Conservation (phyloP, 2,329 filamentous ascomycete genomes). For the Sporothrix brasiliensis region DNA sequence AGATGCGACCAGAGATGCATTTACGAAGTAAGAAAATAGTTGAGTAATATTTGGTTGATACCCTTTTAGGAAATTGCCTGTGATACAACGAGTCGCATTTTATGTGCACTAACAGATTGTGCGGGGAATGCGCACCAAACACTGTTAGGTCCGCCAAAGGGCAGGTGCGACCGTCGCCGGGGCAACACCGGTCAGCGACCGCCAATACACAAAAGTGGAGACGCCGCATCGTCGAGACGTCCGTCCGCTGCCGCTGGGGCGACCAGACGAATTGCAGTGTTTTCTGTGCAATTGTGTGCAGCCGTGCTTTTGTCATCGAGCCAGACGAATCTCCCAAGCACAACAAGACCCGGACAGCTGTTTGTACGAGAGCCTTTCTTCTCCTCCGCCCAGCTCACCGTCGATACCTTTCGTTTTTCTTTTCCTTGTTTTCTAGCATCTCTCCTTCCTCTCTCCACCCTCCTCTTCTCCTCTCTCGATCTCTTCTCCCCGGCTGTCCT, state of each 20-base stretch:
- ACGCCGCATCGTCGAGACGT: slow-evolving; percentile 12
- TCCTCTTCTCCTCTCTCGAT: not conserved
- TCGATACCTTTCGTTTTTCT: not conserved
- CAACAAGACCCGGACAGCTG: slow-evolving; percentile 5
- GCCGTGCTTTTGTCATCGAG: slow-evolving; percentile 11
- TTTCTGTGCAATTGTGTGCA: not conserved
- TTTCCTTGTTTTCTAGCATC: not conserved
- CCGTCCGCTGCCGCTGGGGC: slow-evolving; percentile 6
- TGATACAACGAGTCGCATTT: not conserved
- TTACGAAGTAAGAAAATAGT: no score
- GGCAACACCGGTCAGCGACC: slow-evolving; percentile 21
- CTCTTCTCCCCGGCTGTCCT: not conserved
- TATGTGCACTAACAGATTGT: slow-evolving; percentile 19
- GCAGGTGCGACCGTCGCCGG: slow-evolving; percentile 13
- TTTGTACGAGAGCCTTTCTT: not conserved
- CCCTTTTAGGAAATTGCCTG: slow-evolving; percentile 4
- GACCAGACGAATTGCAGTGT: slow-evolving; percentile 3
- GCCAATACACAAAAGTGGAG: slow-evolving; percentile 25
- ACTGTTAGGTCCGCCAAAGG: not conserved
- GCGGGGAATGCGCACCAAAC: not conserved
- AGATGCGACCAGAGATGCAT: not conserved
- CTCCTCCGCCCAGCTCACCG: slow-evolving; percentile 15
- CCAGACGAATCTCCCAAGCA: not conserved
- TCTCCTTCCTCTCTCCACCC: not conserved
- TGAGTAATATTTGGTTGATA: no score